Percentiles rank a stretch among this genome's conserved stretches.
These are phyloP conservation scores for Metschnikowia henanensis DNA, from an alignment of 805 yeast species.

Conservation along the genomic window DNA sequence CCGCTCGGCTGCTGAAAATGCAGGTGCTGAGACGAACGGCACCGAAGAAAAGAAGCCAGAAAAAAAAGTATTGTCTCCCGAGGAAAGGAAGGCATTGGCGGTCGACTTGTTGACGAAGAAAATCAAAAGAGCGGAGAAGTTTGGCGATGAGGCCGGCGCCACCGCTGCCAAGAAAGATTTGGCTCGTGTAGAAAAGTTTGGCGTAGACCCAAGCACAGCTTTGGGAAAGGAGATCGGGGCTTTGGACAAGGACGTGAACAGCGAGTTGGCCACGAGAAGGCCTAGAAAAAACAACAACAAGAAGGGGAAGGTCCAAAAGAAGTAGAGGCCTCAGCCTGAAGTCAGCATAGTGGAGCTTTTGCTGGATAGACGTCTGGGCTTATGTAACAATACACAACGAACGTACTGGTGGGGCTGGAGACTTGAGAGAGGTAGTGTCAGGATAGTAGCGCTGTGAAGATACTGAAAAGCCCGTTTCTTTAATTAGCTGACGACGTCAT, in stretches of 20 bases:
- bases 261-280: constrained; percentile 18
- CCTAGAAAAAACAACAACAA: constrained; percentile 8
- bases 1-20: constrained; percentile 1
- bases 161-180: constrained; percentile 59
- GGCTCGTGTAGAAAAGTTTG: constrained; percentile 79
- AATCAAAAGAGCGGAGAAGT: constrained; percentile 72
- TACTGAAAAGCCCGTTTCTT: too few species aligned
- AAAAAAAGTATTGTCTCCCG: constrained; percentile 52
- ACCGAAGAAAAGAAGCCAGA: constrained; percentile 27
- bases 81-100: constrained; percentile 69
- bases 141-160: constrained; percentile 63
- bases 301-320: constrained; percentile 10
- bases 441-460: too few species aligned
- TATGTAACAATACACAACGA: not conserved
- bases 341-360: too few species aligned
- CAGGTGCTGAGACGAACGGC: constrained; percentile 13
- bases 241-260: constrained; percentile 36
- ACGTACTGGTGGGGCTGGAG: too few species aligned
- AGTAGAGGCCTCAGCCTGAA: not conserved
- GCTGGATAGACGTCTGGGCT: not conserved
- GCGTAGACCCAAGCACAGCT: constrained; percentile 66
- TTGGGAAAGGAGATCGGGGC: constrained; percentile 68
- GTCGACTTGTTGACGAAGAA: constrained; percentile 66
- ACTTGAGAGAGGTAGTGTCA: too few species aligned
- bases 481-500: too few species aligned